Percentiles rank a stretch among this genome's conserved stretches.
phyloP scores from a whole-genome alignment of 352 stramenopile species.

The Elongisporangium anandrum region DNA sequence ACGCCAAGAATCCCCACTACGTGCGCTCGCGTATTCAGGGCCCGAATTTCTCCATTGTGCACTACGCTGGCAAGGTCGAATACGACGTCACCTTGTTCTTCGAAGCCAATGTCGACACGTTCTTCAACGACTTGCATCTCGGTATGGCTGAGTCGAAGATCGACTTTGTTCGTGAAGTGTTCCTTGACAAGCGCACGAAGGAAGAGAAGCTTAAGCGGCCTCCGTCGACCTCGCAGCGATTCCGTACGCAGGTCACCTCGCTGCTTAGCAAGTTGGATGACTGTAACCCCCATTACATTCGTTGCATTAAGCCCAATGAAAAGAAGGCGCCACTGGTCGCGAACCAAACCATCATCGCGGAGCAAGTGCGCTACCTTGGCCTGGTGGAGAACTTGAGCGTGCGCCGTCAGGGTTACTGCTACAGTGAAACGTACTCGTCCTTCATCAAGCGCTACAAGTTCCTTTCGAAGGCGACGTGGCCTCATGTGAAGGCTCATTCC shows the following conservation, averaged over 20 bases:
- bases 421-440: conserved; percentile 70
- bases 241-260: conserved; percentile 71
- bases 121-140: conserved; percentile 78
- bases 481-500: conserved; percentile 54
- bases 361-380: conserved; percentile 80
- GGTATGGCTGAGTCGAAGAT: conserved; percentile 71
- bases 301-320: conserved; percentile 90
- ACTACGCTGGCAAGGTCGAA: conserved; percentile 85
- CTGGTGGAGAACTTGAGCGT: conserved; percentile 83
- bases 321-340: conserved; percentile 72
- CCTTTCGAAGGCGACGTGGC: conserved; percentile 76
- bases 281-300: conserved; percentile 90
- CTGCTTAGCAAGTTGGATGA: conserved; percentile 82
- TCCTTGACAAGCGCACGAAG: conserved; percentile 72
- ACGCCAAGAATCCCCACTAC: conserved; percentile 73
- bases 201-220: conserved; percentile 82
- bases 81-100: conserved; percentile 86
- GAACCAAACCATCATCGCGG: conserved; percentile 58
- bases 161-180: conserved; percentile 71
- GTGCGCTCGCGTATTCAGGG: conserved; percentile 63
- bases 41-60: conserved; percentile 72
- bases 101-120: conserved; percentile 81
- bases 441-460: conserved; percentile 88
- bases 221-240: conserved; percentile 81
- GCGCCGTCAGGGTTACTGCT: conserved; percentile 81